Evolutionary conservation across 2,329 filamentous ascomycete genomes (phyloP).

Genomic region (Cryphonectria carpinicola): DNA sequence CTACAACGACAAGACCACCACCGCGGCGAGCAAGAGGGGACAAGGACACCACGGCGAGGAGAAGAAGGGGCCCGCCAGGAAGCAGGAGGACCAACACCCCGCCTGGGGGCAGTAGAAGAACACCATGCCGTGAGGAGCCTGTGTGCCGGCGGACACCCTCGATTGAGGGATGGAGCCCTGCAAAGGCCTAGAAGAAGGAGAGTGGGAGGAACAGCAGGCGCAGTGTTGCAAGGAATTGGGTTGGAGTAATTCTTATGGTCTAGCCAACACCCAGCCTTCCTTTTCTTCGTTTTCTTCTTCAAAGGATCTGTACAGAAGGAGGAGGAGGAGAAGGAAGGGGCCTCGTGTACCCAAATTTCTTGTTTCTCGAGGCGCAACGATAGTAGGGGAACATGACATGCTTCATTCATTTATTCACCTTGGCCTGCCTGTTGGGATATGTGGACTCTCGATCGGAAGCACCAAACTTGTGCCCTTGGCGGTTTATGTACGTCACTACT

Average conservation of each 20-base stretch:
- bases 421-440: background rate
- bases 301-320: no score
- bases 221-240: background rate
- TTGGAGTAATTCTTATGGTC: background rate
- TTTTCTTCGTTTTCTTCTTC: no score
- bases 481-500: background rate
- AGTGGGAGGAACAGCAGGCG: background rate
- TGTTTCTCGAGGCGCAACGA: background rate
- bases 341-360: background rate
- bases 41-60: background rate
- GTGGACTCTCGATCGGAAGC: background rate
- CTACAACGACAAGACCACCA: background rate
- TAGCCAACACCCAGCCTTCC: background rate
- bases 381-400: background rate
- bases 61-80: background rate
- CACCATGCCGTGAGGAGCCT: background rate
- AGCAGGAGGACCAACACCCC: background rate
- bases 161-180: no score
- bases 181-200: background rate
- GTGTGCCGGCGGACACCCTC: background rate
- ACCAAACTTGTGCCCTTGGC: background rate
- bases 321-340: no score
- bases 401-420: no score
- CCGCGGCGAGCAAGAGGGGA: background rate
- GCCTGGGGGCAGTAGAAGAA: background rate